These are phyloP conservation scores for Biscogniauxia mediterranea DNA, from an alignment of 2,329 filamentous ascomycete genomes.

Conservation along the genomic window DNA sequence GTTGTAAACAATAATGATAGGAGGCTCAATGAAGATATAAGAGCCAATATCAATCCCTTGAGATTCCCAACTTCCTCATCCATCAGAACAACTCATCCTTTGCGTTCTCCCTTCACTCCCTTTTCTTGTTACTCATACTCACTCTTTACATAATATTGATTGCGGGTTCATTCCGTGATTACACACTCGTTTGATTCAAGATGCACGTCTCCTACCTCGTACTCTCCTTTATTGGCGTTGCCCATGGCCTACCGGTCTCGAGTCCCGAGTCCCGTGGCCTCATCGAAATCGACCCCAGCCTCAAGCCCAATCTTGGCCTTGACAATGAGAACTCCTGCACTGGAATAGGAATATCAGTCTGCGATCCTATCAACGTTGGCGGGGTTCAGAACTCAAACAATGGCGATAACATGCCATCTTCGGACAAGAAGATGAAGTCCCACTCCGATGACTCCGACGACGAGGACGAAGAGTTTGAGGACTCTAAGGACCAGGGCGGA, in stretches of 20 bases:
- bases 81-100: neutral
- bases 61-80: neutral
- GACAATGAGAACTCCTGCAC: slow-evolving; percentile 18
- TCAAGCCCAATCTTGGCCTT: slow-evolving; percentile 11
- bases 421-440: slow-evolving; percentile 3
- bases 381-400: slow-evolving; percentile 21
- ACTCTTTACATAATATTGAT: neutral
- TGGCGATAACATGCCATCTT: neutral
- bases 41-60: neutral
- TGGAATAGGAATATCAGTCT: slow-evolving; percentile 25
- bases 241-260: slow-evolving; percentile 14
- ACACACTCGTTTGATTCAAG: slow-evolving; percentile 4
- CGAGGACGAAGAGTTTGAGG: neutral
- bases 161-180: neutral
- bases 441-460: neutral
- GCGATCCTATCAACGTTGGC: slow-evolving; percentile 27
- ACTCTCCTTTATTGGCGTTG: slow-evolving; percentile 17
- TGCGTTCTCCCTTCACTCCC: neutral
- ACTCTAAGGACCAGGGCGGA: neutral
- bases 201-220: slow-evolving; percentile 19
- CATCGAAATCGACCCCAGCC: slow-evolving; percentile 17
- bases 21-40: neutral
- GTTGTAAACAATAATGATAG: neutral
- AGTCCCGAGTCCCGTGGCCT: slow-evolving; percentile 12
- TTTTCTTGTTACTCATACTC: neutral